These are phyloP conservation scores for Candida takata DNA, from an alignment of 805 yeast genomes.

Conservation along the genomic window DNA sequence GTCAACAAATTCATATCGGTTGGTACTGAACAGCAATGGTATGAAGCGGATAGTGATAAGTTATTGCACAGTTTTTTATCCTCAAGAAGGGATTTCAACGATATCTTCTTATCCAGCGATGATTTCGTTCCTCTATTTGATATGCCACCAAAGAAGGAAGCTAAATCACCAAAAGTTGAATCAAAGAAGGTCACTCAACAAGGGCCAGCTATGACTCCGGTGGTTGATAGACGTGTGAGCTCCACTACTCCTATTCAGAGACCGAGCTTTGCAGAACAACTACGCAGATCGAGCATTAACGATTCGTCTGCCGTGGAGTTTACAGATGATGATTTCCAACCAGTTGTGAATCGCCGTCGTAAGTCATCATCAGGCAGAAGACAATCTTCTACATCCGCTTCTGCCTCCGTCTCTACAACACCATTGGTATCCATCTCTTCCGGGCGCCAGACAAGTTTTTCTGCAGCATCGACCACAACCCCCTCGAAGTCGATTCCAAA, in stretches of 20 bases:
- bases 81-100: constrained; percentile 32
- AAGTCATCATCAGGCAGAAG: constrained; percentile 25
- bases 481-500: constrained; percentile 5
- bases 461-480: background rate
- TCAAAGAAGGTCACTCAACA: constrained; percentile 6
- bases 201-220: constrained; percentile 4
- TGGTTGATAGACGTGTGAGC: constrained; percentile 8
- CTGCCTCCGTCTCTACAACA: background rate
- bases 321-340: constrained; percentile 26
- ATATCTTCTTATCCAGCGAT: constrained; percentile 32
- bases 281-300: constrained; percentile 4
- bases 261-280: constrained; percentile 2
- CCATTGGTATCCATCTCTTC: background rate
- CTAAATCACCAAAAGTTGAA: constrained; percentile 14
- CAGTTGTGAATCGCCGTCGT: constrained; percentile 27
- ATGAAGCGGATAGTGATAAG: constrained; percentile 23
- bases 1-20: constrained; percentile 12
- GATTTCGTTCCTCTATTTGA: constrained; percentile 33
- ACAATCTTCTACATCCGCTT: constrained; percentile 3
- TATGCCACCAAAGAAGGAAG: constrained; percentile 10
- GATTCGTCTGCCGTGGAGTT: constrained; percentile 25
- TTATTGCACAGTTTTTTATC: constrained; percentile 29
- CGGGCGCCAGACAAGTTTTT: background rate
- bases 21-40: constrained; percentile 23
- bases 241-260: constrained; percentile 1